phyloP scores from a whole-genome alignment of 305 asterid species.

The Nicotiana rustica region DNA sequence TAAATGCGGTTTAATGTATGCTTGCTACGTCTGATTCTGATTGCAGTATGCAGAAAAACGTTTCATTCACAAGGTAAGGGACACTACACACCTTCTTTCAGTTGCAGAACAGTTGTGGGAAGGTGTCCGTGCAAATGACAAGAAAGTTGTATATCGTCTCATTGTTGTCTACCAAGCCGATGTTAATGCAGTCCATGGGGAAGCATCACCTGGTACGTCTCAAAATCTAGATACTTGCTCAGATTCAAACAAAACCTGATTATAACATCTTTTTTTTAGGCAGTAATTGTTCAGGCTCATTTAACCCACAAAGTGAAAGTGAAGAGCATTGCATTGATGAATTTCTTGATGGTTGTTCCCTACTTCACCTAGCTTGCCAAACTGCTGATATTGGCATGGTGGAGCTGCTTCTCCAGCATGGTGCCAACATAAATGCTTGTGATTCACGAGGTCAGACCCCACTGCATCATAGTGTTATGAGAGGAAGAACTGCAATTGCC shows the following conservation, averaged over 20 bases:
- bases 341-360: conserved; percentile 70
- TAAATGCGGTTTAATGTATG: conserved; percentile 3
- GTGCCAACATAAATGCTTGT: conserved; percentile 67
- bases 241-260: conserved; percentile 37
- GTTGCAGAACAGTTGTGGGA: conserved; percentile 87
- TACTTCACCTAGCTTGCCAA: conserved; percentile 96
- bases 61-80: conserved; percentile 65
- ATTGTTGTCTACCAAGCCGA: conserved; percentile 70
- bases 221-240: conserved; percentile 49
- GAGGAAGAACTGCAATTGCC: conserved; percentile 69
- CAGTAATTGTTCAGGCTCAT: conserved; percentile 52
- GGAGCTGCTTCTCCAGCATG: conserved; percentile 92
- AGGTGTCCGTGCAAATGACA: conserved; percentile 77
- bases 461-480: conserved; percentile 75
- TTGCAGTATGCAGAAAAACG: conserved; percentile 87
- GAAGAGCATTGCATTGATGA: conserved; percentile 53
- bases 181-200: conserved; percentile 68
- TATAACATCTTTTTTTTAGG: conserved; percentile 48
- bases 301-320: conserved; percentile 44
- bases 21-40: conserved; percentile 30
- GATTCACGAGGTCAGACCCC: conserved; percentile 89
- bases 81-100: conserved; percentile 59
- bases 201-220: conserved; percentile 49
- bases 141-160: conserved; percentile 82
- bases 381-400: conserved; percentile 90